Evolutionary conservation across 2,329 filamentous ascomycete genomes (phyloP).

Genomic region (Fusarium azukiicola): DNA sequence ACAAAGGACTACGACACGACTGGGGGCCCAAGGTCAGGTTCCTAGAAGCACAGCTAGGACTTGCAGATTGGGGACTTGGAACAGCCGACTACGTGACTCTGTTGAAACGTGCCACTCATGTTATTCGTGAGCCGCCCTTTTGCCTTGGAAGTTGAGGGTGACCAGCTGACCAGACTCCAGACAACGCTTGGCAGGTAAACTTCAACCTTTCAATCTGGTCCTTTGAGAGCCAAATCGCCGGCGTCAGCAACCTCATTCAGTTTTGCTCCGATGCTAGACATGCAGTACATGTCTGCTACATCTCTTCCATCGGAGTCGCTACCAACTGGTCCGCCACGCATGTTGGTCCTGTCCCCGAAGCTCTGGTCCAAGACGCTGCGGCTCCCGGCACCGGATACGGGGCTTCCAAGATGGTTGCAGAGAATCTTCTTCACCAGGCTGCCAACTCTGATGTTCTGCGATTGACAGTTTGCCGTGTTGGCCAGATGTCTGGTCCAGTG

Average conservation of each 20-base stretch:
- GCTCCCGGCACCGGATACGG: not conserved
- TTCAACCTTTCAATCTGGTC: not conserved
- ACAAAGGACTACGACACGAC: not conserved
- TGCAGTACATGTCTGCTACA: not conserved
- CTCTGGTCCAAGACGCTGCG: not conserved
- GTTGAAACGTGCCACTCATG: not conserved
- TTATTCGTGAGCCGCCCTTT: not conserved
- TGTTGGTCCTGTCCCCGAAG: not conserved
- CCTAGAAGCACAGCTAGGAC: not conserved
- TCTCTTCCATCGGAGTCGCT: conserved; percentile 1
- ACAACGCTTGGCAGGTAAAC: conserved; percentile 5
- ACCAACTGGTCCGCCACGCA: not conserved
- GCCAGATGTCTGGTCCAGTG: not conserved
- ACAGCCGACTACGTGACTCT: not conserved
- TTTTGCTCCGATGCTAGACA: not conserved
- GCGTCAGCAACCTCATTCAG: not conserved
- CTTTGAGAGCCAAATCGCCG: not conserved
- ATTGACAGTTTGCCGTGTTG: not conserved
- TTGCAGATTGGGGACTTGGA: not conserved
- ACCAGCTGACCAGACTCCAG: not conserved
- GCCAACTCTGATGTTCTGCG: not conserved
- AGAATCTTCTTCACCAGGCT: not conserved
- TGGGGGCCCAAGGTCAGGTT: not conserved
- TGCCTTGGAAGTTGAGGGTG: not conserved
- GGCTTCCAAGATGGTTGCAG: not conserved